Base-by-base conservation (phyloP, 148 eudicot genomes). In the Cornus controversa region DNA sequence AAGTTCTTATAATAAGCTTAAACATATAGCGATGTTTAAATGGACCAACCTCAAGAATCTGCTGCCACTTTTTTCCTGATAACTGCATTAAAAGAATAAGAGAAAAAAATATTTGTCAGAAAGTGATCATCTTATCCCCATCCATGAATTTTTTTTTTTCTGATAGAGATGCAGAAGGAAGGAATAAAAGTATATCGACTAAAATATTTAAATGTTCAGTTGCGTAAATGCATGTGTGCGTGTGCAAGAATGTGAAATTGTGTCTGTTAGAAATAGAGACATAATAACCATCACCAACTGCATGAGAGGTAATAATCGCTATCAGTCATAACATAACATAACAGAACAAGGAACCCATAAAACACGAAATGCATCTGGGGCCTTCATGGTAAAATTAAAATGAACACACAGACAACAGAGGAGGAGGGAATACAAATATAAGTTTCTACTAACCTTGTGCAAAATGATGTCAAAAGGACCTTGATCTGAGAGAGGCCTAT, bases 391-490 rank as follows among this genome's bases (percentile, higher is more conserved):
- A 73, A 27, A 26, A 65, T 31, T 73, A 13, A 34, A 14, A 66
- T 28, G 2, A 16, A 63, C 20, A 60, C 50, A 23, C n/a, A 60
- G 11, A 31, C 34, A 29, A 74, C 29, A 6, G 14, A 68, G 57
- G 22, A 4, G 24, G 36, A 13, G 47, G 67, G 9, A 1, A 64
- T 3, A 10, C 14, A 74, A 25, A 74, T 22, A 73, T 22, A 73
- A 15, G 58, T n/a, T 23, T 40, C 26, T 27, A 77, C 73, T 80
- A 81, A 93, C 99, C 98, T 96, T 96, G 69, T 96, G 99, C 80
- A 96, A 79, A 78, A 96, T 86, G 80, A 93, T 83, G 85, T 96
- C 97, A 79, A 96, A 96, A 77, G 98, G 97, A 80, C 99, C 99
- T 87, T 96, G 99, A 27, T 96, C 99, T 14, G 88, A 87, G 74